Base-by-base conservation (phyloP, 495 filamentous ascomycete genomes). In the Amniculicola lignicola region DNA sequence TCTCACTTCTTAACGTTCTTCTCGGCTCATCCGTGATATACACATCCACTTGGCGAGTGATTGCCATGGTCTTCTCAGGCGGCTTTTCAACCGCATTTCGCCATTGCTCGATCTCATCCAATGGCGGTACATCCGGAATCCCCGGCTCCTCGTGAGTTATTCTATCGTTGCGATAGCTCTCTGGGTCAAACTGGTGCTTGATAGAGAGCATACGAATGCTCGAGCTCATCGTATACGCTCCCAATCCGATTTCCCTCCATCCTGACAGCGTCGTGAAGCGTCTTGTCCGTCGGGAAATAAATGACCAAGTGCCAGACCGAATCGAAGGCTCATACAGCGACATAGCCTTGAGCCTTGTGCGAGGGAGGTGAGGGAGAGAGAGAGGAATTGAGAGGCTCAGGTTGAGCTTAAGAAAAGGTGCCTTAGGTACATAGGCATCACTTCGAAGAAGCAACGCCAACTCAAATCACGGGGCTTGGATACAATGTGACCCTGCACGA, bases 251-350 rank as follows among this genome's bases (percentile, higher is more conserved):
- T 16, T 57, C 53, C 4, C 53, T 24, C 53, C 53, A 57, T 48
- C 53, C 53, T 35, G 48, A 43, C 7, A 57, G 44, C 21, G 53
- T 57, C 5, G 53, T 57, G 44, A 57, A 57, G 4, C 43, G 53
- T 16, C 44, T 31, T 24, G 53, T 41, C 4, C 53, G 31, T 1
- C 43, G 29, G 6, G 43, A 49, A 11, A 29, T 23, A 12, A 49
- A 1, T 6, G 53, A 48, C 43, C 43, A 57, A 6, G 53, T 25
- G 23, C 14, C 42, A 24, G 23, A 42, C 6, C 53, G 43, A 19
- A 57, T 27, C 0, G 53, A 57, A 4, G 25, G 27, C 18, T 57
- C 53, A 31, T 57, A 57, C 15, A 57, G 53, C 1, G 53, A 57
- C 43, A 57, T 57, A 16, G 45, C 10, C 5, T 9, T 18, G 7